Conservation (phyloP, 164 flowering plant genomes). For the Echeveria elegans region DNA sequence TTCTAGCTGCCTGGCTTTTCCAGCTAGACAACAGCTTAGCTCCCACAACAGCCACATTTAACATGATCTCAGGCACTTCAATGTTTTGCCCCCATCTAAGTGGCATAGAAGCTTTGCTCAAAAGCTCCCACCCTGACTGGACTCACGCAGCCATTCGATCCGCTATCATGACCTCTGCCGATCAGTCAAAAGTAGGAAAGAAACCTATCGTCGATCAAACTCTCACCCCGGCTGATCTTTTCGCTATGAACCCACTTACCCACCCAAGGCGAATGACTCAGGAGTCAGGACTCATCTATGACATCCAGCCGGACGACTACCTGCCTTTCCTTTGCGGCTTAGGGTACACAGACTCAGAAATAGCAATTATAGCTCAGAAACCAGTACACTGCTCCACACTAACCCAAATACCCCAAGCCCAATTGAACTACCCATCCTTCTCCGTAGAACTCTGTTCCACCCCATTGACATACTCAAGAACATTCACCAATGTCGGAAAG, state of each 20-base stretch:
- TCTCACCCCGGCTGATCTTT: slow-evolving; percentile 22
- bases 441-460: slow-evolving; percentile 16
- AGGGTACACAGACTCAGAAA: slow-evolving; percentile 24
- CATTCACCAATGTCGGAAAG: slow-evolving; percentile 38
- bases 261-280: slow-evolving; percentile 31
- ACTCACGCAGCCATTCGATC: slow-evolving; percentile 52
- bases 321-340: slow-evolving; percentile 43
- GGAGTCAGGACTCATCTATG: slow-evolving; percentile 54
- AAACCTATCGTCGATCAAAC: slow-evolving; percentile 29
- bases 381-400: slow-evolving; percentile 19
- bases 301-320: slow-evolving; percentile 37
- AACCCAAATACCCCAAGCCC: slow-evolving; percentile 20
- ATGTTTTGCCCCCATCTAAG: slow-evolving; percentile 55
- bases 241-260: slow-evolving; percentile 29
- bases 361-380: slow-evolving; percentile 17
- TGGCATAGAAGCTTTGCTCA: slow-evolving; percentile 50
- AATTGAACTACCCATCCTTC: slow-evolving; percentile 45
- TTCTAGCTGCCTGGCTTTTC: slow-evolving; percentile 51
- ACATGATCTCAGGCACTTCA: slow-evolving; percentile 46
- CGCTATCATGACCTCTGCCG: slow-evolving; percentile 51
- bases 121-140: slow-evolving; percentile 48
- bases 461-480: slow-evolving; percentile 22
- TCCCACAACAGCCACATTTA: slow-evolving; percentile 16
- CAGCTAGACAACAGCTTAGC: slow-evolving; percentile 16
- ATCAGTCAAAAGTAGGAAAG: slow-evolving; percentile 18